phyloP scores from a whole-genome alignment of 768 basidiomycete species.

The Suillus sp. region DNA sequence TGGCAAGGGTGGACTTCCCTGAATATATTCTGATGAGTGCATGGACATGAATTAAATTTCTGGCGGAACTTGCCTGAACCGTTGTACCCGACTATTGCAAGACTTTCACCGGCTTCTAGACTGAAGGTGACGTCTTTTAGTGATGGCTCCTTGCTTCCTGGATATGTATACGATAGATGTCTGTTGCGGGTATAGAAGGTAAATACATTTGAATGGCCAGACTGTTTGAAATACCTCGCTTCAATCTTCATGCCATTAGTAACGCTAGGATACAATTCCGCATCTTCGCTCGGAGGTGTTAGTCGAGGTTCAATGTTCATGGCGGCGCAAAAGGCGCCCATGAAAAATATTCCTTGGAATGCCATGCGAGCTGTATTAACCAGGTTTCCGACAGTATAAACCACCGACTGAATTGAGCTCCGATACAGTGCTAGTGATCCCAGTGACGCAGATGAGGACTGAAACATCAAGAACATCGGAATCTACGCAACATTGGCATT shows the following conservation, averaged over 20 bases:
- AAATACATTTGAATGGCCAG: conserved; percentile 12
- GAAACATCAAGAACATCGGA: conserved; percentile 70
- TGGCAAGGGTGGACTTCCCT: conserved; percentile 90
- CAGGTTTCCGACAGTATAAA: conserved; percentile 65
- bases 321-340: conserved; percentile 84
- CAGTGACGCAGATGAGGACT: conserved; percentile 71
- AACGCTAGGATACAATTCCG: conserved; percentile 47
- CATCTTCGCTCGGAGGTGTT: conserved; percentile 58
- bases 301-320: conserved; percentile 69
- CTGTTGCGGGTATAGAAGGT: conserved; percentile 36
- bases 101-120: conserved; percentile 72
- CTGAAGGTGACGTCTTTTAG: conserved; percentile 70
- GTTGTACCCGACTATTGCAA: conserved; percentile 86
- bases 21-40: conserved; percentile 7
- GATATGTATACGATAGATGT: conserved; percentile 76
- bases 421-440: conserved; percentile 85
- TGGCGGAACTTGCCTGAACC: conserved; percentile 62
- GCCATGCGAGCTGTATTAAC: conserved; percentile 67
- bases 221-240: conserved; percentile 52
- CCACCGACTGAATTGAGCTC: conserved; percentile 70
- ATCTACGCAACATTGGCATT: conserved; percentile 48
- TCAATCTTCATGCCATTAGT: conserved; percentile 69
- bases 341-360: conserved; percentile 85
- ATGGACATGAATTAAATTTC: conserved; percentile 18
- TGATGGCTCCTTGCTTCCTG: conserved; percentile 67